Conservation (phyloP, 2,329 filamentous ascomycete genomes). For the Penicillium sp. region DNA sequence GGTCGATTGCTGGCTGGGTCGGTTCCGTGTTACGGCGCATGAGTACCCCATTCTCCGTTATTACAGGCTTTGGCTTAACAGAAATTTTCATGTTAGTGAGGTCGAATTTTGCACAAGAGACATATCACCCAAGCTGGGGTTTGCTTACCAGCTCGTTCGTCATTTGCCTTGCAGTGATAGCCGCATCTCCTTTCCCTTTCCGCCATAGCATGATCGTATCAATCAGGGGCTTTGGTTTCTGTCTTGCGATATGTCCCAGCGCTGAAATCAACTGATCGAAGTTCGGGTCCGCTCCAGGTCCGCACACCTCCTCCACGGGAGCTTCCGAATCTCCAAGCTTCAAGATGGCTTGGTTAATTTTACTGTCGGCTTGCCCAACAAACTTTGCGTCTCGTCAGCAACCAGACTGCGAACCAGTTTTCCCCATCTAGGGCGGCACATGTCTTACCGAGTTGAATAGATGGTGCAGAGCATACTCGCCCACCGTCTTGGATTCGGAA, state of each 20-base stretch:
- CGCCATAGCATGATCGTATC: slow-evolving; percentile 98
- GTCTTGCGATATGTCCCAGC: slow-evolving; percentile 88
- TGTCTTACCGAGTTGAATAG: slow-evolving; percentile 80
- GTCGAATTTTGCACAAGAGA: background rate
- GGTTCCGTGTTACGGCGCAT: slow-evolving; percentile 75
- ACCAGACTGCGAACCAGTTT: background rate
- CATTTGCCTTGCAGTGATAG: slow-evolving; percentile 62
- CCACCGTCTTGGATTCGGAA: slow-evolving; percentile 86
- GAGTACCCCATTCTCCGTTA: slow-evolving; percentile 49
- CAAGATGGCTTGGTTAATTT: slow-evolving; percentile 84
- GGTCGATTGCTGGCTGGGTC: slow-evolving; percentile 47
- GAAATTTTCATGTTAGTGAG: background rate
- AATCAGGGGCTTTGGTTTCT: slow-evolving; percentile 91
- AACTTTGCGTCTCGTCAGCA: slow-evolving; percentile 55
- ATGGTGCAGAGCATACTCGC: slow-evolving; percentile 95
- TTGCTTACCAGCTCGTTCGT: slow-evolving; percentile 31
- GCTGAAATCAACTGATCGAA: slow-evolving; percentile 96
- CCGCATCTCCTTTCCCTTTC: slow-evolving; percentile 90
- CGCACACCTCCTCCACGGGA: slow-evolving; percentile 85
- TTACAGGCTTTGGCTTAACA: slow-evolving; percentile 30
- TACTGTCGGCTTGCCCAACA: slow-evolving; percentile 93
- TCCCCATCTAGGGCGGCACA: background rate
- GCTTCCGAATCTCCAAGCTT: slow-evolving; percentile 77
- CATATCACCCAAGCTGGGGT: background rate
- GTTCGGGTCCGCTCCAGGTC: slow-evolving; percentile 77